Percentiles rank a stretch among this genome's conserved stretches.
These are phyloP conservation scores for Fusarium buxicola DNA, from an alignment of 2,329 filamentous ascomycete genomes.

Conservation along the genomic window DNA sequence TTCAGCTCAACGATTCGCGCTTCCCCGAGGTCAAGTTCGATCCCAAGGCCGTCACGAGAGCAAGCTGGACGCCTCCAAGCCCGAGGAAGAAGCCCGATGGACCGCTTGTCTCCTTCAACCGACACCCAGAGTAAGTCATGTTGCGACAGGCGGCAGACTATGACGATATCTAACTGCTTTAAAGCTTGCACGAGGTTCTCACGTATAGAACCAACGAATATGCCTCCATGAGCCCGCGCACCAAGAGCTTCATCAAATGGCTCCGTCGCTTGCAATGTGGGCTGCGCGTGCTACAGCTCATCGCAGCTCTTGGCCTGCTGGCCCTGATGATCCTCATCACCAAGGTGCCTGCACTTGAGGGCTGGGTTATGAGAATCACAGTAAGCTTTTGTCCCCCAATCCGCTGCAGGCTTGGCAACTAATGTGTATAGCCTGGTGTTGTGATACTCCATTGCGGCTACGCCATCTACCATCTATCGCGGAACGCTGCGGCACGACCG, in stretches of 20 bases:
- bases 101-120: slow-evolving; percentile 84
- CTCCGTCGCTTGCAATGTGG: slow-evolving; percentile 76
- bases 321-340: slow-evolving; percentile 82
- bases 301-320: slow-evolving; percentile 77
- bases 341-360: slow-evolving; percentile 70
- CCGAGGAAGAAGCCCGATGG: slow-evolving; percentile 75
- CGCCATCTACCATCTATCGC: slow-evolving; percentile 81
- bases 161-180: not conserved
- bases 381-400: slow-evolving; percentile 61
- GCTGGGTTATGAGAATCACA: slow-evolving; percentile 81
- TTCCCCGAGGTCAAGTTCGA: slow-evolving; percentile 75
- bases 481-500: slow-evolving; percentile 76
- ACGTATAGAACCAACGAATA: slow-evolving; percentile 70
- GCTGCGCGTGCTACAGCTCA: slow-evolving; percentile 73
- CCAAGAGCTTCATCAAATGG: slow-evolving; percentile 77
- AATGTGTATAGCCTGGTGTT: slow-evolving; percentile 74
- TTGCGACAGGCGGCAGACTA: not conserved
- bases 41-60: slow-evolving; percentile 85
- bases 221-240: slow-evolving; percentile 74
- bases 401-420: slow-evolving; percentile 9
- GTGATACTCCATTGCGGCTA: slow-evolving; percentile 79
- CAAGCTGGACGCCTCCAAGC: slow-evolving; percentile 75
- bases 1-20: slow-evolving; percentile 62
- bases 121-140: slow-evolving; percentile 81
- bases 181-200: slow-evolving; percentile 71